Base-by-base conservation (phyloP, 495 filamentous ascomycete species). In the Usnea hakonensis region DNA sequence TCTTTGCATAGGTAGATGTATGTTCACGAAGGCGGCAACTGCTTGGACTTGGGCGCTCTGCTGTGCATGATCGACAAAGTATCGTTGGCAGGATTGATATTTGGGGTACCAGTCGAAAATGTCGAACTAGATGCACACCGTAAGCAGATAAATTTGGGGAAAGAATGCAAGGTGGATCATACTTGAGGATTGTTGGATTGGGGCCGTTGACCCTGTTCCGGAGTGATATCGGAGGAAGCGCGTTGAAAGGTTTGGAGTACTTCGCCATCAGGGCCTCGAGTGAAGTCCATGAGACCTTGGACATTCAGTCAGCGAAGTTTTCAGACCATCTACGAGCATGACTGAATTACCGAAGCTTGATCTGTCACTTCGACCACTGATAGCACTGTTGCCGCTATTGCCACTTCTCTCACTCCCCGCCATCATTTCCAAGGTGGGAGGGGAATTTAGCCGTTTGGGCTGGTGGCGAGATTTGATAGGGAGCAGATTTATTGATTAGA, bases 41-140 rank as follows among this genome's bases (percentile, higher is more conserved):
- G 91, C 90, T 75, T 97, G 92, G 23, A 95, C 88, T 43, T 85
- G 81, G 41, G 79, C 82, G 63, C 83, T 87, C 74, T 95, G 89
- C 70, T 97, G 94, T 7, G 91, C 90, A 72, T 92, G 85, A 69
- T 96, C 90, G 67, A 97, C 78, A 75, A 98, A 98, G 78, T 95
- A 97, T 43, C 84, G 83, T 64, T 93, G 89, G 74, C 94, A 98
- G 66, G 84, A 90, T 72, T 93, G 90, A 74, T 96, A 96, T 55
- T 87, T 84, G 19, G 91, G 90, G 70, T 95, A 89, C 94, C 94
- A 98, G 62, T 90, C 88, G 71, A 97, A 85, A 62, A 97, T 87
- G 73, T 96, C 93, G 72, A 91, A 90, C 59, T 77, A 48, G 75
- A 70, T 32, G 69, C 67, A 32, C 13, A 16, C 7, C n/a, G 23